Evolutionary conservation across 495 filamentous ascomycete species (phyloP).

Genomic region (Aspergillus nidulans): DNA sequence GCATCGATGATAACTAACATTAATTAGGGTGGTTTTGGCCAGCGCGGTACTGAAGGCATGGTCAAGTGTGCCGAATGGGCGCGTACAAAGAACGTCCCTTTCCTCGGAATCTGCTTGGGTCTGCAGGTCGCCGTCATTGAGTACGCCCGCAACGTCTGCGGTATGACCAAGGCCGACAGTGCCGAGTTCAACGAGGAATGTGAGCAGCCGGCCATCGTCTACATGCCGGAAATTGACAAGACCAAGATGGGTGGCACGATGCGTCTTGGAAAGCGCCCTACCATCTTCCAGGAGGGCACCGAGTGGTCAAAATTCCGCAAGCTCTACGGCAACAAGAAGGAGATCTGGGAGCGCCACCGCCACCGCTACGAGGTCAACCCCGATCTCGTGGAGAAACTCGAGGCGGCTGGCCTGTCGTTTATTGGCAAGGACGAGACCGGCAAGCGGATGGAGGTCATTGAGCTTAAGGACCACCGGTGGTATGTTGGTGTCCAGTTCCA

Average conservation of each 20-base stretch:
- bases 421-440: conserved; percentile 79
- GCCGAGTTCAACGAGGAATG: conserved; percentile 60
- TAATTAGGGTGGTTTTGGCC: conserved; percentile 72
- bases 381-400: conserved; percentile 28
- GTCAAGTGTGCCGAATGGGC: conserved; percentile 78
- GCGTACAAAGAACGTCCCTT: conserved; percentile 73
- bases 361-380: conserved; percentile 49
- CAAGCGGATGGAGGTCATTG: conserved; percentile 86
- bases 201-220: conserved; percentile 65
- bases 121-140: conserved; percentile 95
- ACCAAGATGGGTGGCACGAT: conserved; percentile 81
- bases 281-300: conserved; percentile 67
- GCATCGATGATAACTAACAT: conserved; percentile 36
- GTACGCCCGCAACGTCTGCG: conserved; percentile 69
- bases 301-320: conserved; percentile 77
- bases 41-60: conserved; percentile 82
- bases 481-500: conserved; percentile 90
- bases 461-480: conserved; percentile 84
- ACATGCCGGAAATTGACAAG: conserved; percentile 86
- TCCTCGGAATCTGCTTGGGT: conserved; percentile 88
- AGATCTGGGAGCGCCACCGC: conserved; percentile 48
- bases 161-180: conserved; percentile 54
- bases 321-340: conserved; percentile 57
- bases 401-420: conserved; percentile 36
- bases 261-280: conserved; percentile 75